Conservation (phyloP, 352 stramenopile genomes). For the Albugo candida region DNA sequence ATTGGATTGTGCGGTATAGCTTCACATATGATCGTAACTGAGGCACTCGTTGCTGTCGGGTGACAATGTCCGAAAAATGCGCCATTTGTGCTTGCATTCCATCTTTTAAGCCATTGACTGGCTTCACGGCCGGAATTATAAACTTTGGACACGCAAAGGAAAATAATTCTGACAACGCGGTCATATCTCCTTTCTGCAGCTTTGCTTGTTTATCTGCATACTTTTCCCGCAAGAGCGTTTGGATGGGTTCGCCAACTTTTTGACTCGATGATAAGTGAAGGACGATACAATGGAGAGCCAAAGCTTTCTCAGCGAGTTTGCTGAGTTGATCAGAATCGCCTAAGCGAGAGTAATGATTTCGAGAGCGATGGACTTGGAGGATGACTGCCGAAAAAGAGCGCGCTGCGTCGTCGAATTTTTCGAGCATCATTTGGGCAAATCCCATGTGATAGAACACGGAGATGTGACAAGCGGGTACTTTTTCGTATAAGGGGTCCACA, state of each 20-base stretch:
- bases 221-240: constrained; percentile 85
- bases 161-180: constrained; percentile 80
- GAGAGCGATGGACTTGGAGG: constrained; percentile 73
- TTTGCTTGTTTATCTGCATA: constrained; percentile 82
- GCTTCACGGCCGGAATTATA: constrained; percentile 70
- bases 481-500: constrained; percentile 73
- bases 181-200: constrained; percentile 63
- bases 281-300: constrained; percentile 82
- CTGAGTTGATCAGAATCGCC: constrained; percentile 87
- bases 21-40: constrained; percentile 91
- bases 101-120: constrained; percentile 18
- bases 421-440: constrained; percentile 93
- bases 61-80: constrained; percentile 83
- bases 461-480: constrained; percentile 83
- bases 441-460: constrained; percentile 95
- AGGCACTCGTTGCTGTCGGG: constrained; percentile 66
- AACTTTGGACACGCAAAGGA: constrained; percentile 90
- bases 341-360: constrained; percentile 82
- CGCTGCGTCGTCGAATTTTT: constrained; percentile 88
- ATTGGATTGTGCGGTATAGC: constrained; percentile 90
- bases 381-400: constrained; percentile 80
- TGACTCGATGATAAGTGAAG: constrained; percentile 78
- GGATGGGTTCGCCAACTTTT: constrained; percentile 70
- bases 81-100: constrained; percentile 40
- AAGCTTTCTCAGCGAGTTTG: constrained; percentile 90